Base-by-base conservation (phyloP, 1,139 yeast species). In the Debaryomyces sp. region DNA sequence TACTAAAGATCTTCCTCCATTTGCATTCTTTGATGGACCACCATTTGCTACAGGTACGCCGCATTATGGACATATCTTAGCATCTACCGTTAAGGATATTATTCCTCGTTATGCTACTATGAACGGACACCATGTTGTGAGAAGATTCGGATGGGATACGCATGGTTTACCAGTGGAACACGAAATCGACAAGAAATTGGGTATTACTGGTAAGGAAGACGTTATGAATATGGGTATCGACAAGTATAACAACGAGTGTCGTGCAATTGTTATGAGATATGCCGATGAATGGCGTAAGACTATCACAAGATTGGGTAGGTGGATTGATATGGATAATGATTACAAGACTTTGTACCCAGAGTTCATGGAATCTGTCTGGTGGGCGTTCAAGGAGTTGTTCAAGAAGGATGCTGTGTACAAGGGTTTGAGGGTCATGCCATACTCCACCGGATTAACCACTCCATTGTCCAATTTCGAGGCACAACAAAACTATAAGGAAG, bases 21-120 rank as follows among this genome's bases (percentile, higher is more conserved):
- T 92, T 69, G 84, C 97, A 41, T 94, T 94, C 68, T 95, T 89
- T 65, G 99, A 94, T 71, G 99, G 99, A 30, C 99, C 99, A 10
- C 99, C 99, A 57, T 94, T 94, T 70, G 99, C 99, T 50, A 94
- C 99, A 5, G 98, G 99, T 66, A 89, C 97, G 35, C 99, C 99
- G 42, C 99, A 94, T 68, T 95, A 94, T 67, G 99, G 99, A 53
- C 99, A 94, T 66, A 87, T 94, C 64, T 78, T 95, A 68, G 95
- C 98, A 3, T 92, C 98, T 36, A 94, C 99, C 50, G 89, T 91
- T 60, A 94, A 92, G 78, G 99, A 94, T 75, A 89, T 94, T 57
- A 92, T 94, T 51, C 99, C 99, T 49, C 84, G 99, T 67, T 94
- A 91, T 66, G 98, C 99, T 49, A 89, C 96, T 56, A 94, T 94